Conservation (phyloP, 257 asterid genomes). For the Marsdenia floribunda region DNA sequence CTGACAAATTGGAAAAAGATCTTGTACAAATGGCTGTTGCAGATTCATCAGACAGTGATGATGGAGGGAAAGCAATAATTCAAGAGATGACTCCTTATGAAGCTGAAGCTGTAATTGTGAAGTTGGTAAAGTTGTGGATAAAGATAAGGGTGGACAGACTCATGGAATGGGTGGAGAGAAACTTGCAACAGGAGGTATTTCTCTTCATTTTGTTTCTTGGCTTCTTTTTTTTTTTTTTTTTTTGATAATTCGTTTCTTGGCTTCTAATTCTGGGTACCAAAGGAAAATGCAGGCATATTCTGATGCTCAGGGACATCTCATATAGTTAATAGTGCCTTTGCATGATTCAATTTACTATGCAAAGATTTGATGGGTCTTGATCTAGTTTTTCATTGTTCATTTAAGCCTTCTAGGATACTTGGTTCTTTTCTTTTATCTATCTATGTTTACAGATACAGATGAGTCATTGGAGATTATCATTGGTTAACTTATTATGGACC, state of each 20-base stretch:
- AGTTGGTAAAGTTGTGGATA: conserved; percentile 80
- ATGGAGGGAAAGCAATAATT: conserved; percentile 91
- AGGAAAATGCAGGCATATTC: background rate
- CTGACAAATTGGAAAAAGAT: conserved; percentile 86
- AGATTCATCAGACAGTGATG: conserved; percentile 87
- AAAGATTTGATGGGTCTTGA: background rate
- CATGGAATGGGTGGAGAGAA: conserved; percentile 83
- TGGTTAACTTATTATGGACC: background rate
- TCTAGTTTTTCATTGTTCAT: background rate
- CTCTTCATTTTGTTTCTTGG: conserved; percentile 5
- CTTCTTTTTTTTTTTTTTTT: no score
- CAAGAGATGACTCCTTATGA: conserved; percentile 95
- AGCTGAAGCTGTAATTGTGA: conserved; percentile 67
- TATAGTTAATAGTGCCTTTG: background rate
- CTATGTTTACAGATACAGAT: no score
- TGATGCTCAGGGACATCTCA: background rate
- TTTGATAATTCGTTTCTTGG: no score
- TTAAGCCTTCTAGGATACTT: background rate
- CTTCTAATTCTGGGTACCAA: background rate
- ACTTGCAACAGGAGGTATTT: conserved; percentile 75
- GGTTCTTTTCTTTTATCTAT: background rate
- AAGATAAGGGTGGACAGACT: conserved; percentile 68
- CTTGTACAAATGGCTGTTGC: conserved; percentile 90
- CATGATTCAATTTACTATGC: background rate
- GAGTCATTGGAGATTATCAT: background rate